phyloP scores from a whole-genome alignment of 345 rosid genomes.

The Bruguiera parviflora region DNA sequence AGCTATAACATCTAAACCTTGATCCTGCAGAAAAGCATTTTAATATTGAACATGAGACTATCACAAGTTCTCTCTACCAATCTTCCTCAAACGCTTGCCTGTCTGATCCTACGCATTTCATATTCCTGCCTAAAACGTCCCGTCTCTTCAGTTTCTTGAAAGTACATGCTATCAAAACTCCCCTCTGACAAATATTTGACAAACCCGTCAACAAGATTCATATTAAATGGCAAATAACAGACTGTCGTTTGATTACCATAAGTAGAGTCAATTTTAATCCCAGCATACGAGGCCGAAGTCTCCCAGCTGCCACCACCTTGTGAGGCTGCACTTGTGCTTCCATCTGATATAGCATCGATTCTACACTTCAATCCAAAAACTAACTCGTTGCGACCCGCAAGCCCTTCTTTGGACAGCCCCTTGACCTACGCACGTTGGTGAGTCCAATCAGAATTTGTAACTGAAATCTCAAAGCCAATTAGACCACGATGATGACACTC shows the following conservation, averaged over 20 bases:
- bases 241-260: slow-evolving; percentile 9
- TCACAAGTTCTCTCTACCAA: background rate
- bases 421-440: slow-evolving; percentile 15
- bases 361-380: slow-evolving; percentile 23
- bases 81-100: slow-evolving; percentile 13
- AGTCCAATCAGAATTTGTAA: background rate
- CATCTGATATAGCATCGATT: slow-evolving; percentile 26
- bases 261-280: slow-evolving; percentile 23
- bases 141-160: slow-evolving; percentile 15
- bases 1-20: slow-evolving; percentile 32
- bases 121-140: slow-evolving; percentile 27
- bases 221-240: background rate
- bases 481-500: background rate
- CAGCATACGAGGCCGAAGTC: slow-evolving; percentile 23
- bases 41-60: background rate
- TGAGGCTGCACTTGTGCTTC: slow-evolving; percentile 16
- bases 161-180: slow-evolving; percentile 25
- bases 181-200: slow-evolving; percentile 11
- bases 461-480: background rate
- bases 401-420: slow-evolving; percentile 29
- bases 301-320: slow-evolving; percentile 13
- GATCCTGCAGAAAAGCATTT: slow-evolving; percentile 19
- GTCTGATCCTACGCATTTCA: slow-evolving; percentile 29
- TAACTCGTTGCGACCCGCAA: slow-evolving; percentile 26
- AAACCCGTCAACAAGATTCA: background rate